Evolutionary conservation across 768 basidiomycete genomes (phyloP).

Genomic region (Leucosporidium scottii): DNA sequence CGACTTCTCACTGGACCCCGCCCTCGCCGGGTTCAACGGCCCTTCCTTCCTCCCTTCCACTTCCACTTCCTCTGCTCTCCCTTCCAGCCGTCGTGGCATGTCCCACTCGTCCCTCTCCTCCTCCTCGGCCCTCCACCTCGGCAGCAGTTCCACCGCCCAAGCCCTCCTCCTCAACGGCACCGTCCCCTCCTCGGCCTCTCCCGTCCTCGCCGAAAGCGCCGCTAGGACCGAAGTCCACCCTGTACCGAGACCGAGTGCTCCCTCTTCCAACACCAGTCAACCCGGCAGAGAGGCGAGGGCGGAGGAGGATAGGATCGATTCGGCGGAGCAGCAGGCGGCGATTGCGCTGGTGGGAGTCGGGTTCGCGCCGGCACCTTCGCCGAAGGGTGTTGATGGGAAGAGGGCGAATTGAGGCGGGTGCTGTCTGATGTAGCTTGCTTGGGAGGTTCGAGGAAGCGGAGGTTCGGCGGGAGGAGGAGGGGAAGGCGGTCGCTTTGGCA

Average conservation of each 20-base stretch:
- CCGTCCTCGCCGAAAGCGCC: not conserved
- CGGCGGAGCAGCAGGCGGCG: not conserved
- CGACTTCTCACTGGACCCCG: too few relatives aligned
- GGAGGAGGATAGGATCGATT: not conserved
- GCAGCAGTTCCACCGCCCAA: too few relatives aligned
- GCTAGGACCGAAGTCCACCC: conserved; percentile 1
- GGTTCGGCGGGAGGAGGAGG: too few relatives aligned
- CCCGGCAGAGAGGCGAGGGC: not conserved
- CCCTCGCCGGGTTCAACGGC: too few relatives aligned
- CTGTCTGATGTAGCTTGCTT: not conserved
- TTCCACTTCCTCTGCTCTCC: too few relatives aligned
- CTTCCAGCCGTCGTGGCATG: too few relatives aligned
- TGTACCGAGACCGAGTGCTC: not conserved
- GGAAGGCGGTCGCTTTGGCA: not conserved
- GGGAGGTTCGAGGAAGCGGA: too few relatives aligned
- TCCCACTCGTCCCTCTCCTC: too few relatives aligned
- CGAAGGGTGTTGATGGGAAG: too few relatives aligned
- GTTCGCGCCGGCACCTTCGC: not conserved
- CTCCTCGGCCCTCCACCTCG: too few relatives aligned
- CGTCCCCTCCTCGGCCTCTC: not conserved
- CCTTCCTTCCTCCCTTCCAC: too few relatives aligned
- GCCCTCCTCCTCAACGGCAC: not conserved
- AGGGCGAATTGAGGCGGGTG: not conserved
- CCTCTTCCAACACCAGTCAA: too few relatives aligned
- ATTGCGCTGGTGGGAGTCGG: not conserved